Conservation (phyloP, 2,329 filamentous ascomycete species). For the Davidsoniella eucalypti region DNA sequence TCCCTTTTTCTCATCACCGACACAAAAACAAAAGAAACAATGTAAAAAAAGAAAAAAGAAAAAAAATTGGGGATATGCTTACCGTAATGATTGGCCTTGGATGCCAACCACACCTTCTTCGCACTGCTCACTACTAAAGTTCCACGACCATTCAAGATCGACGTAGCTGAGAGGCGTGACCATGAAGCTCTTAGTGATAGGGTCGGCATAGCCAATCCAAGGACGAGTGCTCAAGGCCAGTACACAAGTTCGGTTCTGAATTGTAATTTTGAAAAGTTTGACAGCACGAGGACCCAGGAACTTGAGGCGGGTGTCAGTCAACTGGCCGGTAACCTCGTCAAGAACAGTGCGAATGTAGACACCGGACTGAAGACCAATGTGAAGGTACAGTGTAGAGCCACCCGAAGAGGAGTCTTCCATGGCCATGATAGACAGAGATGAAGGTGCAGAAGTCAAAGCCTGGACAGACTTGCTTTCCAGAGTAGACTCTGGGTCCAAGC, state of each 20-base stretch:
- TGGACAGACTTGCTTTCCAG: constrained; percentile 90
- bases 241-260: constrained; percentile 70
- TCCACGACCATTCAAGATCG: constrained; percentile 84
- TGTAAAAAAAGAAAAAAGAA: constrained; percentile 18
- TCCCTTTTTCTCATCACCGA: constrained; percentile 49
- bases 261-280: constrained; percentile 77
- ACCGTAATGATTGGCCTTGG: constrained; percentile 76
- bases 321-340: constrained; percentile 86
- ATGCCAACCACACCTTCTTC: constrained; percentile 89
- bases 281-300: constrained; percentile 87
- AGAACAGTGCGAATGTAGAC: constrained; percentile 91
- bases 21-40: constrained; percentile 18
- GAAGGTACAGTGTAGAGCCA: constrained; percentile 76
- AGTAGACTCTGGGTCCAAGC: constrained; percentile 75
- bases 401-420: constrained; percentile 91
- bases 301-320: constrained; percentile 85
- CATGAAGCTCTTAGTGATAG: constrained; percentile 64
- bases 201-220: constrained; percentile 91
- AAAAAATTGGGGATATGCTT: constrained; percentile 17
- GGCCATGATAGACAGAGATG: constrained; percentile 74
- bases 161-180: constrained; percentile 83
- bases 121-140: constrained; percentile 90
- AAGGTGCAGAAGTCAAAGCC: constrained; percentile 78
- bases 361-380: constrained; percentile 89
- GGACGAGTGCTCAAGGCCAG: constrained; percentile 81